Base-by-base conservation (phyloP, 2,329 filamentous ascomycete genomes). In the Monascus ruber region DNA sequence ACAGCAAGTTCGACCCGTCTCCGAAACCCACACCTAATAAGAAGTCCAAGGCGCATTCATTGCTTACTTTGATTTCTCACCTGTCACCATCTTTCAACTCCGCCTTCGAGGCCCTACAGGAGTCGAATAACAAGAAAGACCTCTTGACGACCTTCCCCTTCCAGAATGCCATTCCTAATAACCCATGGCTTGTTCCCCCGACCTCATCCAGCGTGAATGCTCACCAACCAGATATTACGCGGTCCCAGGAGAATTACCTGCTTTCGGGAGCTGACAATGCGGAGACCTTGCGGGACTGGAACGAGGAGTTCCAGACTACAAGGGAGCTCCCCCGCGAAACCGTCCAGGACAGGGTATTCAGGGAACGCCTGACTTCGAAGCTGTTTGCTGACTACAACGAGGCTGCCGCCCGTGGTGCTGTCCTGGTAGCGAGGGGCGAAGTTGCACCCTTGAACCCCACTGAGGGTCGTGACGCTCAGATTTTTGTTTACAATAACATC, bases 401-500 rank as follows among this genome's bases (percentile, higher is more conserved):
- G 58, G 89, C 91, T 35, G 91, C 93, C 40, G 84, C 87, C 32
- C 80, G 86, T 45, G 91, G 91, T 45, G 89, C 91, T 27, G 84
- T 95, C 34, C 71, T 96, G 49, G 89, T 98, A 39, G 89, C 88
- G 24, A 77, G 85, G 41, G 91, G 91, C 39, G 91, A 98, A 62
- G 83, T 98, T 47, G 81, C 87, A 17, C 86, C 91, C 5, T 68
- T 98, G 39, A 98, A 98, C 67, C 93, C 91, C 5, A 96, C 89
- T 0, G 91, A 98, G 66, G 80, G 74, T 47, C 78, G 75, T 49
- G 89, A 98, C 60, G 91, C 91, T 4, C 91, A 98, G 62, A 98
- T 98, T 48, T 98, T 94, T 55, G 89, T 98, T 24, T 95, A 96
- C 71, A 96, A 96, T 72, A 98, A 98, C 65, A 87, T 98, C 50